phyloP scores from a whole-genome alignment of 768 basidiomycete genomes.

The Vishniacozyma victoriae region DNA sequence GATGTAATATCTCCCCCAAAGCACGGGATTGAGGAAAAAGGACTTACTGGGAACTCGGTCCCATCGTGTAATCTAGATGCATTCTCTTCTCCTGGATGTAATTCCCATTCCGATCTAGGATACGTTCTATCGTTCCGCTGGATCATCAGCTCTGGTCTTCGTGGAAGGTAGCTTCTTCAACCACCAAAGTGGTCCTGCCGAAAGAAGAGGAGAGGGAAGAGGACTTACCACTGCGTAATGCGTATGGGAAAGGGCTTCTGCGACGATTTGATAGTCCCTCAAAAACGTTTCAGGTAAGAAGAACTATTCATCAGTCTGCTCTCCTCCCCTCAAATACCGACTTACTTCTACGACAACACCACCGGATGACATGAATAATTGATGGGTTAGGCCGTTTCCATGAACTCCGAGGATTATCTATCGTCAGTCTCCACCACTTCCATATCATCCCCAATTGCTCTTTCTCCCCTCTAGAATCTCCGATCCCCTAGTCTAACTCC shows the following conservation, averaged over 20 bases:
- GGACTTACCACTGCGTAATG: conserved; percentile 19
- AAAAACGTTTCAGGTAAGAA: conserved; percentile 11
- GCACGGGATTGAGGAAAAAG: no score
- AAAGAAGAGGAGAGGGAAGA: no score
- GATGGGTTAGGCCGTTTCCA: conserved; percentile 37
- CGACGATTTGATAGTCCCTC: conserved; percentile 19
- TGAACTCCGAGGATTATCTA: conserved; percentile 37
- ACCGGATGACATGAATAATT: conserved; percentile 34
- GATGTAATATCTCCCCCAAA: no score
- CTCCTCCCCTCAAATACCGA: background rate
- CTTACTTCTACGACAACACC: conserved; percentile 32
- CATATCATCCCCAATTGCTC: no score
- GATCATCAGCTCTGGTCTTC: background rate
- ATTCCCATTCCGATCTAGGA: conserved; percentile 17
- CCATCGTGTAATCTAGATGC: conserved; percentile 17
- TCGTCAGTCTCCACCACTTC: no score
- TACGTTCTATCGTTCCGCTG: conserved; percentile 26
- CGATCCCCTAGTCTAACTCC: no score
- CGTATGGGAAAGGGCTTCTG: conserved; percentile 19
- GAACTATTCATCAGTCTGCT: background rate
- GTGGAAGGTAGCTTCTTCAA: no score
- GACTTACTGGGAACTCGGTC: conserved; percentile 16
- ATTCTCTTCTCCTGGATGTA: conserved; percentile 4
- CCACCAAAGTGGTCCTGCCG: no score
- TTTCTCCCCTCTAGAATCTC: no score